These are phyloP conservation scores for Sarocladiaceae sp. DNA, from an alignment of 2,329 filamentous ascomycete genomes.

Conservation along the genomic window DNA sequence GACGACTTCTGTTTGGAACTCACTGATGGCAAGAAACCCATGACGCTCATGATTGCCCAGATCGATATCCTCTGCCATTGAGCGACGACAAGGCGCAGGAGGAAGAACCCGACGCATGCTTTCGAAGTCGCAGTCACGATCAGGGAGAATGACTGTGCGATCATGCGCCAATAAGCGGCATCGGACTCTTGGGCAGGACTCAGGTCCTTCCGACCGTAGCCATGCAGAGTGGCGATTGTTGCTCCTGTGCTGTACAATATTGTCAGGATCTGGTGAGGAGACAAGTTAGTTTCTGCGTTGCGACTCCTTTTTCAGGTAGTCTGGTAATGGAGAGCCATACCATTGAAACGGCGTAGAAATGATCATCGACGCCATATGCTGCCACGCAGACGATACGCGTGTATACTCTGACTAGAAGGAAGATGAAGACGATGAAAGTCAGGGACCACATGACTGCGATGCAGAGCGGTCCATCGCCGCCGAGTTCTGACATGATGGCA, in stretches of 20 bases:
- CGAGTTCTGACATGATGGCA: not conserved
- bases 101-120: slow-evolving; percentile 27
- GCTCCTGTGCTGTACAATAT: not conserved
- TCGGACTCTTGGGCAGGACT: not conserved
- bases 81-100: slow-evolving; percentile 25
- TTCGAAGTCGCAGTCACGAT: slow-evolving; percentile 30
- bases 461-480: not conserved
- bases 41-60: slow-evolving; percentile 18
- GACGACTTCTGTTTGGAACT: too few species aligned
- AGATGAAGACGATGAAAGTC: slow-evolving; percentile 17
- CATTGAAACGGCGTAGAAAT: slow-evolving; percentile 26
- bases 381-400: slow-evolving; percentile 24
- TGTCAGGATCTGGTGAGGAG: not conserved
- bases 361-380: slow-evolving; percentile 25
- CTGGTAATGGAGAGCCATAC: slow-evolving; percentile 15
- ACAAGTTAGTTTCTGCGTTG: not conserved
- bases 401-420: slow-evolving; percentile 29
- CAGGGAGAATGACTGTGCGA: slow-evolving; percentile 26
- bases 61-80: slow-evolving; percentile 24
- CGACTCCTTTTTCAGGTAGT: too few species aligned
- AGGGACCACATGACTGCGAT: slow-evolving; percentile 16
- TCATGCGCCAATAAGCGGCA: slow-evolving; percentile 6
- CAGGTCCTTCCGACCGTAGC: not conserved
- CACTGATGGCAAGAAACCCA: not conserved
- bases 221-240: not conserved